Evolutionary conservation across 176 grass and related monocot genomes (phyloP).

Genomic region (Oropetium thomaeum): DNA sequence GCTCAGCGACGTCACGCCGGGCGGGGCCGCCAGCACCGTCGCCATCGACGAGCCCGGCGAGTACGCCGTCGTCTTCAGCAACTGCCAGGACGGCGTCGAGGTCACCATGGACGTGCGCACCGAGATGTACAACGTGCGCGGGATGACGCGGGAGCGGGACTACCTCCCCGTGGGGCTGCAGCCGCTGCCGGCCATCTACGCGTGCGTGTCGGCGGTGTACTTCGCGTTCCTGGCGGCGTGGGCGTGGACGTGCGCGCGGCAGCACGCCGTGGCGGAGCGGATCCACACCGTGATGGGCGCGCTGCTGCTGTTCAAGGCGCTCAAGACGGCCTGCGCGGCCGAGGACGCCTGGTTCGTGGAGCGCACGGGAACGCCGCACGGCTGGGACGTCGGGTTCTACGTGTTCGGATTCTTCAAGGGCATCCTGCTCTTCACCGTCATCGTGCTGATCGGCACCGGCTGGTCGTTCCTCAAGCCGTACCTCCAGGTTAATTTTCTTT

Average conservation of each 20-base stretch:
- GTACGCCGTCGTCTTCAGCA: slow-evolving; percentile 65
- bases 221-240: slow-evolving; percentile 41
- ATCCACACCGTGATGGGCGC: slow-evolving; percentile 62
- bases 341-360: slow-evolving; percentile 60
- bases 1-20: slow-evolving; percentile 40
- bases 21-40: slow-evolving; percentile 28
- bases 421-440: slow-evolving; percentile 65
- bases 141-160: slow-evolving; percentile 11
- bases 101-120: slow-evolving; percentile 63
- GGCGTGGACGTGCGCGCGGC: slow-evolving; percentile 35
- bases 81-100: slow-evolving; percentile 51
- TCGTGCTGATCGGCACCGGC: slow-evolving; percentile 71
- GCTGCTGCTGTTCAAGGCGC: slow-evolving; percentile 73
- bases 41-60: slow-evolving; percentile 34
- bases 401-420: slow-evolving; percentile 69
- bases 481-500: slow-evolving; percentile 35
- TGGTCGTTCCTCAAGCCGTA: slow-evolving; percentile 73
- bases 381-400: slow-evolving; percentile 74
- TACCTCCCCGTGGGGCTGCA: slow-evolving; percentile 63
- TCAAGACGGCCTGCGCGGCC: slow-evolving; percentile 68
- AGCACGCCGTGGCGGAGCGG: slow-evolving; percentile 35
- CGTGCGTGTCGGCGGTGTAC: slow-evolving; percentile 45
- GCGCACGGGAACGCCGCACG: slow-evolving; percentile 57
- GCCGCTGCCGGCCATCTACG: slow-evolving; percentile 56
- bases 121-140: slow-evolving; percentile 62